phyloP scores from a whole-genome alignment of 192 early-diverging fungal genomes.

The Radiomyces spectabilis region DNA sequence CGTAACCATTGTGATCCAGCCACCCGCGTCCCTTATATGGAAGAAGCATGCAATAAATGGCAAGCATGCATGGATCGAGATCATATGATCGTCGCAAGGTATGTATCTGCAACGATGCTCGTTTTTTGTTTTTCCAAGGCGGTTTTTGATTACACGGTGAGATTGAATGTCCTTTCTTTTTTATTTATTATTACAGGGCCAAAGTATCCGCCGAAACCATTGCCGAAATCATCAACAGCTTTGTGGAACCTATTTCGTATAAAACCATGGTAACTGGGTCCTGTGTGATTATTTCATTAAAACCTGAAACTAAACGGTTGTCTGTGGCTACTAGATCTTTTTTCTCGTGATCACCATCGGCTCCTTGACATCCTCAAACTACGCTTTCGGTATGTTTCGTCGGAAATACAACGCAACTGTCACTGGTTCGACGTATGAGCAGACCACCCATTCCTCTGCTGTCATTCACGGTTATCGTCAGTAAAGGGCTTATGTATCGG shows the following conservation, averaged over 20 bases:
- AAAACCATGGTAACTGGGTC: conserved; percentile 82
- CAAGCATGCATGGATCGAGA: conserved; percentile 47
- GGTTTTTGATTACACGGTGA: too few species aligned
- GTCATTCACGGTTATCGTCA: too few species aligned
- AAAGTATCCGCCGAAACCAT: conserved; percentile 76
- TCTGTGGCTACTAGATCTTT: too few species aligned
- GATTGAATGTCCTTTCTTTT: not conserved
- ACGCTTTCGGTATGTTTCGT: too few species aligned
- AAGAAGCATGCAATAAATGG: conserved; percentile 51
- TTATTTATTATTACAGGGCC: conserved; percentile 32
- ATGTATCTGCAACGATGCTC: not conserved
- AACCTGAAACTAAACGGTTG: too few species aligned
- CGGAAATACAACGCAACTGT: too few species aligned
- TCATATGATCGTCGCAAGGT: conserved; percentile 53
- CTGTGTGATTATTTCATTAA: too few species aligned
- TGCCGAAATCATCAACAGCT: conserved; percentile 74
- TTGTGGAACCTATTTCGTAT: conserved; percentile 79
- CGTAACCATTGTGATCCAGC: conserved; percentile 44
- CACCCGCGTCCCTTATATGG: conserved; percentile 53
- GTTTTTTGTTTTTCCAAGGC: not conserved
- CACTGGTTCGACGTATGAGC: too few species aligned
- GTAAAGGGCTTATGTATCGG: too few species aligned
- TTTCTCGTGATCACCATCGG: too few species aligned
- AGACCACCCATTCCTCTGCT: too few species aligned
- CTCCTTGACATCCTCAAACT: too few species aligned